Evolutionary conservation across 2,329 filamentous ascomycete species (phyloP).

Genomic region (Talaromyces rugulosus): DNA sequence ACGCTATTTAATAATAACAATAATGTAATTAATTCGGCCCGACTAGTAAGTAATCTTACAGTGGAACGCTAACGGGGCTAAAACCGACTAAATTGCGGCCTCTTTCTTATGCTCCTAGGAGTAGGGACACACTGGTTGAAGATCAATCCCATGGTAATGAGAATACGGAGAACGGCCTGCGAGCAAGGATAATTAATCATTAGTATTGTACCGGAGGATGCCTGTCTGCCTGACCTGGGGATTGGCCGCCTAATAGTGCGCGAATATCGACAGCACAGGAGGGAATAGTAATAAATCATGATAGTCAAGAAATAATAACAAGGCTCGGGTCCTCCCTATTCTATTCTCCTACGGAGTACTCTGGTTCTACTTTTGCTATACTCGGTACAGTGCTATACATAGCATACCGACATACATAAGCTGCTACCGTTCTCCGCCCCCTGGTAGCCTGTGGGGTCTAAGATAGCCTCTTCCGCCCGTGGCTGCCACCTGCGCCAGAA

Average conservation of each 20-base stretch:
- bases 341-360: not conserved
- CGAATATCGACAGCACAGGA: not conserved
- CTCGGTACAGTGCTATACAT: not conserved
- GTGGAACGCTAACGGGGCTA: not conserved
- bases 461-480: not conserved
- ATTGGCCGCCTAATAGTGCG: not conserved
- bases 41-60: not conserved
- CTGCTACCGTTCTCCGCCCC: not conserved
- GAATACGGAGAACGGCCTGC: not conserved
- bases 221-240: not conserved
- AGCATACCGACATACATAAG: not conserved
- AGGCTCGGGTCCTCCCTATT: not conserved
- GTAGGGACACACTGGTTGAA: not conserved
- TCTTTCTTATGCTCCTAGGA: too few relatives aligned
- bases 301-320: not conserved
- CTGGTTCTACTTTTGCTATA: too few relatives aligned
- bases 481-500: not conserved
- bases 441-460: not conserved
- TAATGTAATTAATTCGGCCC: not conserved
- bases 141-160: not conserved
- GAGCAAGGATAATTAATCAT: not conserved
- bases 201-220: not conserved
- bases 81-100: not conserved
- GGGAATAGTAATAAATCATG: not conserved
- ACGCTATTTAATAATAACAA: not conserved